These are phyloP conservation scores for Boletus albobrunnescens DNA, from an alignment of 1,284 basidiomycete species.

Conservation along the genomic window DNA sequence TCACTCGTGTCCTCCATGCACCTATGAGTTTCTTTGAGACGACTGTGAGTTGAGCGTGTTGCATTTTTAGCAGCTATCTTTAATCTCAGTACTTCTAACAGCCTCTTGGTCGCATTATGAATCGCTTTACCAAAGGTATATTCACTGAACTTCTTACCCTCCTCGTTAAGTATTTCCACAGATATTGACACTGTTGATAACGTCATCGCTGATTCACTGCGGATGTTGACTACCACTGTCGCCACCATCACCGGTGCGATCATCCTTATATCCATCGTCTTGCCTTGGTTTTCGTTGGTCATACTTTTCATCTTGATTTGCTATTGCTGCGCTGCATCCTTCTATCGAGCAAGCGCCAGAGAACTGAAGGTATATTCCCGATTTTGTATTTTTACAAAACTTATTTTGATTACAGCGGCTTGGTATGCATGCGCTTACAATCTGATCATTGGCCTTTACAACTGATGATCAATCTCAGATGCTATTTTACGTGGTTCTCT, in stretches of 20 bases:
- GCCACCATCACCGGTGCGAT: slow-evolving; percentile 69
- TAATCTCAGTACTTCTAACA: slow-evolving; percentile 22
- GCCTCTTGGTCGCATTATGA: slow-evolving; percentile 88
- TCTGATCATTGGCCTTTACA: background rate
- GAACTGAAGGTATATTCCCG: slow-evolving; percentile 70
- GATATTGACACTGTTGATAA: slow-evolving; percentile 91
- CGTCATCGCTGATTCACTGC: slow-evolving; percentile 67
- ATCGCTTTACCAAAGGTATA: slow-evolving; percentile 67
- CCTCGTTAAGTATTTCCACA: slow-evolving; percentile 20
- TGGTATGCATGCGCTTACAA: slow-evolving; percentile 33
- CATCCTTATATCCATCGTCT: slow-evolving; percentile 72
- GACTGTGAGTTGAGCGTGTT: slow-evolving; percentile 44
- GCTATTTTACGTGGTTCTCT: slow-evolving; percentile 59
- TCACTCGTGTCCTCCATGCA: slow-evolving; percentile 63
- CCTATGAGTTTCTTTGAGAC: slow-evolving; percentile 91
- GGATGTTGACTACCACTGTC: slow-evolving; percentile 68
- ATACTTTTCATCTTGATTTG: slow-evolving; percentile 56
- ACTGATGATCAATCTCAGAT: slow-evolving; percentile 36
- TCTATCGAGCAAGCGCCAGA: slow-evolving; percentile 85
- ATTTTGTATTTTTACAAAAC: background rate
- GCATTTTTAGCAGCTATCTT: background rate
- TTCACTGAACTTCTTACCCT: background rate
- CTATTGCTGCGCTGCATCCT: slow-evolving; percentile 66
- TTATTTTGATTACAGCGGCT: slow-evolving; percentile 41
- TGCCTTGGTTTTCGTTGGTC: slow-evolving; percentile 83